These are phyloP conservation scores for Saccharomycopsis sp. DNA, from an alignment of 805 yeast genomes.

Conservation along the genomic window DNA sequence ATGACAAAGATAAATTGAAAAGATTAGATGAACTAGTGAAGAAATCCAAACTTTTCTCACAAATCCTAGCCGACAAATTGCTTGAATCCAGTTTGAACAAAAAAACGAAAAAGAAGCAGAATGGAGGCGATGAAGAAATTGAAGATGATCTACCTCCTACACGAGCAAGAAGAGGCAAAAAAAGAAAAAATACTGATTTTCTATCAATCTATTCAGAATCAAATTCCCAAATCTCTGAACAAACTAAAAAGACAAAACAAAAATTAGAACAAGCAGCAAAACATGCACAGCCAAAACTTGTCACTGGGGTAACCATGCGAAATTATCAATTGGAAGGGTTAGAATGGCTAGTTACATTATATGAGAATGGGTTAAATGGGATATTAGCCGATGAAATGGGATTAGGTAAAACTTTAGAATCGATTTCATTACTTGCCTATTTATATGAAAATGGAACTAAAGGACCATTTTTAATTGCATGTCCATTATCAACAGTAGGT, in stretches of 20 bases:
- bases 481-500: slow-evolving; percentile 77
- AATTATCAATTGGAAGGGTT: slow-evolving; percentile 86
- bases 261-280: slow-evolving; percentile 23
- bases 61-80: slow-evolving; percentile 76
- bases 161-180: slow-evolving; percentile 17
- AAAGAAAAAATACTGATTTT: slow-evolving; percentile 16
- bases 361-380: slow-evolving; percentile 92
- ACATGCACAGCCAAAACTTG: slow-evolving; percentile 44
- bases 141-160: slow-evolving; percentile 21
- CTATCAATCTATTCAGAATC: slow-evolving; percentile 20
- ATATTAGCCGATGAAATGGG: slow-evolving; percentile 98
- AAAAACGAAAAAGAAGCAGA: slow-evolving; percentile 25
- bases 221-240: slow-evolving; percentile 19
- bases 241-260: slow-evolving; percentile 24
- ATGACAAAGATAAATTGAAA: slow-evolving; percentile 51
- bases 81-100: slow-evolving; percentile 40
- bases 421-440: slow-evolving; percentile 71
- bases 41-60: slow-evolving; percentile 80
- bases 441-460: slow-evolving; percentile 68
- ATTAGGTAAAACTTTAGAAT: slow-evolving; percentile 86
- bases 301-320: slow-evolving; percentile 58
- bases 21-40: slow-evolving; percentile 72
- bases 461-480: slow-evolving; percentile 75
- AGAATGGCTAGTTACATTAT: slow-evolving; percentile 82
- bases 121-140: slow-evolving; percentile 11